Evolutionary conservation across 805 yeast genomes (phyloP).

Genomic region (Yamadazyma sp.): DNA sequence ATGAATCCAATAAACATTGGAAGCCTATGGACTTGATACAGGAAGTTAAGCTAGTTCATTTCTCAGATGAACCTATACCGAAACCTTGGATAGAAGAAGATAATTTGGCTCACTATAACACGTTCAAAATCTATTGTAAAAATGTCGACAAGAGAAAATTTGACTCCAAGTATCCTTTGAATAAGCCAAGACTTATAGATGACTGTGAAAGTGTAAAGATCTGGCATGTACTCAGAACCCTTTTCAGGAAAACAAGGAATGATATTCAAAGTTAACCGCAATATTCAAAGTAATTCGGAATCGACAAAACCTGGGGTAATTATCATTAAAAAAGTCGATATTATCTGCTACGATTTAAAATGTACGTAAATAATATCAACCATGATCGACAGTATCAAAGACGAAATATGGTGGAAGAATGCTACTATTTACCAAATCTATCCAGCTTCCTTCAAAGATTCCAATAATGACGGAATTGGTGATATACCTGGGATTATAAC

Average conservation of each 20-base stretch:
- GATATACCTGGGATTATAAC: slow-evolving; percentile 54
- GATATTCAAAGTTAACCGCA: slow-evolving; percentile 30
- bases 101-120: slow-evolving; percentile 20
- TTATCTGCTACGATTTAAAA: no score
- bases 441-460: slow-evolving; percentile 60
- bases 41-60: slow-evolving; percentile 51
- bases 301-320: slow-evolving; percentile 28
- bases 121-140: slow-evolving; percentile 25
- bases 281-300: slow-evolving; percentile 52
- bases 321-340: slow-evolving; percentile 47
- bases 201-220: slow-evolving; percentile 25
- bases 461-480: slow-evolving; percentile 58
- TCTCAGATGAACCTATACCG: slow-evolving; percentile 62
- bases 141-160: slow-evolving; percentile 14
- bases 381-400: no score
- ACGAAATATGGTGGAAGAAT: slow-evolving; percentile 62
- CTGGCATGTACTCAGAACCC: slow-evolving; percentile 29
- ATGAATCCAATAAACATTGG: slow-evolving; percentile 28
- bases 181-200: slow-evolving; percentile 23
- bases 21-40: slow-evolving; percentile 20
- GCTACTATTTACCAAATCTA: slow-evolving; percentile 57
- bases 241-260: slow-evolving; percentile 63
- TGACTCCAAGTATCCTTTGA: slow-evolving; percentile 16
- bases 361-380: no score
- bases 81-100: slow-evolving; percentile 56